Evolutionary conservation across 257 asterid species (phyloP).

Genomic region (Voacanga thouarsii): DNA sequence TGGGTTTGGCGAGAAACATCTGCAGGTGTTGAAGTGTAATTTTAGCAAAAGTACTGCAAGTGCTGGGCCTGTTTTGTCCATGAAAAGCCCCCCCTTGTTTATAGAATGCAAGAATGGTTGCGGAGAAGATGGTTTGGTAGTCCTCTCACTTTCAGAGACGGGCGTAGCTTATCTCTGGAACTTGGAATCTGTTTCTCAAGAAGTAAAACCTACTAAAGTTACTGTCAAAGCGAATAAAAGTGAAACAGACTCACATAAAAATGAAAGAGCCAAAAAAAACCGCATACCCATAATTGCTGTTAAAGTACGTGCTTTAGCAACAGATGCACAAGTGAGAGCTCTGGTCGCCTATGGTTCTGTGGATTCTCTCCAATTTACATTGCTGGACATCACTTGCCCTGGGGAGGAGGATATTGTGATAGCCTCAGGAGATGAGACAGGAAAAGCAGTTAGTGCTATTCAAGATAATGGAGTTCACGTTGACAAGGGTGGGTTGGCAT

Average conservation of each 20-base stretch:
- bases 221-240: conserved; percentile 12
- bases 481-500: conserved; percentile 16
- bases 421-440: conserved; percentile 12
- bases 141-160: conserved; percentile 33
- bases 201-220: conserved; percentile 31
- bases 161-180: conserved; percentile 35
- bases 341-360: conserved; percentile 31
- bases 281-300: conserved; percentile 24
- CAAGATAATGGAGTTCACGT: conserved; percentile 21
- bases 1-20: conserved; percentile 26
- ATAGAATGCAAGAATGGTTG: conserved; percentile 29
- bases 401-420: conserved; percentile 28
- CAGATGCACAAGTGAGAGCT: conserved; percentile 16
- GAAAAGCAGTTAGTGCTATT: conserved; percentile 6
- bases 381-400: conserved; percentile 22
- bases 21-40: conserved; percentile 32
- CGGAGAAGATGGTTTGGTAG: conserved; percentile 23
- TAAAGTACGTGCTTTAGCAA: conserved; percentile 16
- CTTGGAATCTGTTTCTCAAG: conserved; percentile 20
- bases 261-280: conserved; percentile 21
- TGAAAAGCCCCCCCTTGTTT: conserved; percentile 26
- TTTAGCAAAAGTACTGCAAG: conserved; percentile 11
- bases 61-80: conserved; percentile 25
- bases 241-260: conserved; percentile 10
- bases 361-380: conserved; percentile 24